Evolutionary conservation across 2,329 filamentous ascomycete species (phyloP).

Genomic region (Emmonsia crescens): DNA sequence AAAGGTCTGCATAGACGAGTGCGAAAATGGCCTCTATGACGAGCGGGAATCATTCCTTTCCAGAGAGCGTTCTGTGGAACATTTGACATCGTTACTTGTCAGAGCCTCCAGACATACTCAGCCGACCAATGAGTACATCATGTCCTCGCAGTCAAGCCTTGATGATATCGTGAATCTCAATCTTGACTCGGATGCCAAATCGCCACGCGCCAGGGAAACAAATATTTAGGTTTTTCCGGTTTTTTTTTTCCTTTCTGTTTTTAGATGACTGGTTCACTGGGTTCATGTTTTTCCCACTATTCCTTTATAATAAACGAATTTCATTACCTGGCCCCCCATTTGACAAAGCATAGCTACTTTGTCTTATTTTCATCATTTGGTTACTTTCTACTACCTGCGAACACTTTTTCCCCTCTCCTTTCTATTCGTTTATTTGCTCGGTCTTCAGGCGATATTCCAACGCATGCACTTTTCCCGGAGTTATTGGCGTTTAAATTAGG

Average conservation of each 20-base stretch:
- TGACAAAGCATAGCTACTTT: not conserved
- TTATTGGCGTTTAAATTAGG: not conserved
- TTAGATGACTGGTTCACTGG: not conserved
- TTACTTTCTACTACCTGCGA: not conserved
- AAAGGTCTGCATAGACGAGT: slow-evolving; percentile 5
- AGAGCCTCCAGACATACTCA: not conserved
- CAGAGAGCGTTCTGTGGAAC: not conserved
- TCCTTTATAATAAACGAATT: not conserved
- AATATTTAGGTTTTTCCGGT: not conserved
- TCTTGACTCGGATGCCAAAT: not conserved
- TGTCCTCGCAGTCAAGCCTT: not conserved
- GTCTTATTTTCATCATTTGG: not conserved
- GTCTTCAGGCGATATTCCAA: not conserved
- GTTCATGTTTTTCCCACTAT: not conserved
- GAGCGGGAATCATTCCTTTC: not conserved
- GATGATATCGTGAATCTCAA: slow-evolving; percentile 1
- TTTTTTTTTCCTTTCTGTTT: not conserved
- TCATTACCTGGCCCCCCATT: not conserved
- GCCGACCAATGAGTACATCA: not conserved
- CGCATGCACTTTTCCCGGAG: not conserved
- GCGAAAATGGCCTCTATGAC: slow-evolving; percentile 23
- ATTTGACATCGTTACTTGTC: not conserved
- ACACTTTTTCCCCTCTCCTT: not conserved
- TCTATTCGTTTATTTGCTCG: not conserved
- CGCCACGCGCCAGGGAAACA: not conserved